phyloP scores from a whole-genome alignment of 192 early-diverging fungal genomes.

The Coemansia sp. region DNA sequence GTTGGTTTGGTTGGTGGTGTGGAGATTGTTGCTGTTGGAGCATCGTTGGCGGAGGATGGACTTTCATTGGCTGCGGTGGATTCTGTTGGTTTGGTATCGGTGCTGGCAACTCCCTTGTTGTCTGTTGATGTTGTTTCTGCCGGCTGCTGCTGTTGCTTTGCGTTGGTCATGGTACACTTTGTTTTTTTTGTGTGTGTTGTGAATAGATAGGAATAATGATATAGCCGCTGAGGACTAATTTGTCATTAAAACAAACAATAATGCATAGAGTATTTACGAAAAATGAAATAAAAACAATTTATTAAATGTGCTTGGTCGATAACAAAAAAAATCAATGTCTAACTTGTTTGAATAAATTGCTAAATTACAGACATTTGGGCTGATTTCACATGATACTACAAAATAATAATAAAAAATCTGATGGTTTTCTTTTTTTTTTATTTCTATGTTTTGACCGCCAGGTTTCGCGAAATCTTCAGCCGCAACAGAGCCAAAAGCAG shows the following conservation, averaged over 20 bases:
- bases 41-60: not conserved
- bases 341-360: not conserved
- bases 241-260: not conserved
- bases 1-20: slow-evolving; percentile 1
- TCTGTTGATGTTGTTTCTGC: not conserved
- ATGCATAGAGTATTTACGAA: not conserved
- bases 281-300: too few species aligned
- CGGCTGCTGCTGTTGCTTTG: not conserved
- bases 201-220: not conserved
- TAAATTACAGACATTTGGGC: not conserved
- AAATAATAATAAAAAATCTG: not conserved
- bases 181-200: not conserved
- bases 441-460: not conserved
- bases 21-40: not conserved
- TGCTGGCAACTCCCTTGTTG: not conserved
- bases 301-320: too few species aligned
- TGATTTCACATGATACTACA: not conserved
- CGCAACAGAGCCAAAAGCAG: slow-evolving; percentile 28
- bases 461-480: slow-evolving; percentile 30
- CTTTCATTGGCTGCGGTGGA: not conserved
- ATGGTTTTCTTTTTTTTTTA: slow-evolving; percentile 3
- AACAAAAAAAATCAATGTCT: not conserved
- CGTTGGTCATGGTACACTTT: not conserved
- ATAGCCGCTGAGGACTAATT: not conserved
- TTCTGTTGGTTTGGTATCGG: not conserved